Conservation (phyloP, 2,329 filamentous ascomycete genomes). For the Calonectria pteridis region DNA sequence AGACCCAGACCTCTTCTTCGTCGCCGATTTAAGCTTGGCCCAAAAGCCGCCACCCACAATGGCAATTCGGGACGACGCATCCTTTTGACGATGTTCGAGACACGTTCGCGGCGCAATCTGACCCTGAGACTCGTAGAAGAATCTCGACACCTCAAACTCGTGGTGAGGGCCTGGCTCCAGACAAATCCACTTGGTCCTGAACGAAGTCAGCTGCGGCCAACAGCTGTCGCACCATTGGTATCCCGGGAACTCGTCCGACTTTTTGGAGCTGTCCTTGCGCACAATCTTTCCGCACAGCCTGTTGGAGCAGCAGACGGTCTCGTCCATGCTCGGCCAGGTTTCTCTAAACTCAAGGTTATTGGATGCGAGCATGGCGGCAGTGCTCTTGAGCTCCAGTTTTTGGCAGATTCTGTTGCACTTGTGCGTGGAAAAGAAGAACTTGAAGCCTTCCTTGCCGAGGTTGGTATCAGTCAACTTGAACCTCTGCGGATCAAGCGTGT, state of each 20-base stretch:
- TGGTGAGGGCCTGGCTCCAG: not conserved
- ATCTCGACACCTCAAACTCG: not conserved
- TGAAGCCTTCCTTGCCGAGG: not conserved
- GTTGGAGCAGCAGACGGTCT: conserved; percentile 53
- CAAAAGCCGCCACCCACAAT: not conserved
- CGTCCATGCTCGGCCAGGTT: conserved; percentile 49
- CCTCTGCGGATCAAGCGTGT: not conserved
- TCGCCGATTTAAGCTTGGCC: not conserved
- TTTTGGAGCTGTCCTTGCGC: not conserved
- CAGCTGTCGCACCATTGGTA: not conserved
- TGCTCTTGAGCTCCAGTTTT: not conserved
- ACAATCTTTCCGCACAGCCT: conserved; percentile 54
- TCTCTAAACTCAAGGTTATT: not conserved
- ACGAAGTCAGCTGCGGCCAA: not conserved
- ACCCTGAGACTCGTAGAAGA: not conserved
- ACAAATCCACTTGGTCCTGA: not conserved
- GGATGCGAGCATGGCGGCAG: not conserved
- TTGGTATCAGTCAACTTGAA: not conserved
- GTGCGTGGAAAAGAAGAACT: not conserved
- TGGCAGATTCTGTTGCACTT: not conserved
- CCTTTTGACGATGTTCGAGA: not conserved
- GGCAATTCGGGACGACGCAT: not conserved
- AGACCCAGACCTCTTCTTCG: not conserved
- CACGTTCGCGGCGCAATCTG: not conserved
- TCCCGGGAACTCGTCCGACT: not conserved